phyloP scores from a whole-genome alignment of 495 filamentous ascomycete species.

The Penicillium herquei region DNA sequence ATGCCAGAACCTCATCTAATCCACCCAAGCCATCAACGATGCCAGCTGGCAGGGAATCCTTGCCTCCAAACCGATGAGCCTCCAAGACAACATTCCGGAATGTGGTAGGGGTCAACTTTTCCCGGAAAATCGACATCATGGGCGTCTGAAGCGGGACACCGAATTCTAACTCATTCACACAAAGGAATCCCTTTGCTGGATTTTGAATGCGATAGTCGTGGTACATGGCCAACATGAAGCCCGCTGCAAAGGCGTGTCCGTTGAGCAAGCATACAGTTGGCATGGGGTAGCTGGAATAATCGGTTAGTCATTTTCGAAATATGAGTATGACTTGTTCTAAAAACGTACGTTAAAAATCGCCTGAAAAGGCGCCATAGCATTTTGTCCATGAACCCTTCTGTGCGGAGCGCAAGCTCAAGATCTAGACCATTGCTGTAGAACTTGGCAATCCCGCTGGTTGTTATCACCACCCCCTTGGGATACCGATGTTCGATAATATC shows the following conservation, averaged over 20 bases:
- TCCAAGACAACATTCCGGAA: constrained; percentile 69
- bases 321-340: not conserved
- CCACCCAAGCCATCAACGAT: constrained; percentile 68
- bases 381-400: constrained; percentile 52
- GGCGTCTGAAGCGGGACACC: constrained; percentile 67
- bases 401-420: constrained; percentile 51
- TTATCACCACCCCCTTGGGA: constrained; percentile 68
- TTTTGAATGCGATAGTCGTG: constrained; percentile 81
- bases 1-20: constrained; percentile 53
- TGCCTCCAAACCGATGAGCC: constrained; percentile 60
- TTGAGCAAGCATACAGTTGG: constrained; percentile 76
- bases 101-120: constrained; percentile 54
- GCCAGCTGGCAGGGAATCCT: constrained; percentile 58
- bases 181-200: constrained; percentile 63
- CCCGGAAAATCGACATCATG: constrained; percentile 71
- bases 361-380: constrained; percentile 58
- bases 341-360: constrained; percentile 58
- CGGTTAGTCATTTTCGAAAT: not conserved
- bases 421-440: constrained; percentile 85
- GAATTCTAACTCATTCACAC: constrained; percentile 77
- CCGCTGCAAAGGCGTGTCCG: constrained; percentile 79
- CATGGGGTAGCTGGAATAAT: constrained; percentile 63
- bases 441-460: constrained; percentile 69
- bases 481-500: constrained; percentile 68
- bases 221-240: constrained; percentile 78